phyloP scores from a whole-genome alignment of 2,329 filamentous ascomycete genomes.

The Diaporthe sp. region DNA sequence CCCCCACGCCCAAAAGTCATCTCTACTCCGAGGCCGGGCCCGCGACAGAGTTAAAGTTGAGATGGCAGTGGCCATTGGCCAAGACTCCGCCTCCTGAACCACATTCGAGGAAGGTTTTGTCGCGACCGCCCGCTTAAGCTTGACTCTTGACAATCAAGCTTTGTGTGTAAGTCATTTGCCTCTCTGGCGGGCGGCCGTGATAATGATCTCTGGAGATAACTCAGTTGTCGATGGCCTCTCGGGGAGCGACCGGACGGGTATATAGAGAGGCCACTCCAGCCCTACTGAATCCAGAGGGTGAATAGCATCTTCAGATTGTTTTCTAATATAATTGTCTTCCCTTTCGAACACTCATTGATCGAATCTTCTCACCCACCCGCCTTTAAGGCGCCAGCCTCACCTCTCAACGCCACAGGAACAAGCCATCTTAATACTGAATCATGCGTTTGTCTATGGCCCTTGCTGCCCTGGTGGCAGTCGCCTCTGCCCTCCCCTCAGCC shows the following conservation, averaged over 20 bases:
- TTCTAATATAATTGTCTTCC: neutral
- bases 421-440: neutral
- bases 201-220: neutral
- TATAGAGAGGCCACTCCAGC: neutral
- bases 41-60: slow-evolving; percentile 7
- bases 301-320: too few relatives aligned
- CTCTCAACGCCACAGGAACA: neutral
- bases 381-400: neutral
- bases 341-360: neutral
- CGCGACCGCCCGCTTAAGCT: slow-evolving; percentile 9
- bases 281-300: neutral
- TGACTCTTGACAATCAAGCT: slow-evolving; percentile 5
- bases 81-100: slow-evolving; percentile 34
- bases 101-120: slow-evolving; percentile 26
- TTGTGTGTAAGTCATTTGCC: neutral
- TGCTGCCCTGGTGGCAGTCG: slow-evolving; percentile 12
- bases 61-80: slow-evolving; percentile 25
- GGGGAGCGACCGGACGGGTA: neutral
- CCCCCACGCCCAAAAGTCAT: neutral
- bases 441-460: neutral
- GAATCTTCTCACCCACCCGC: neutral
- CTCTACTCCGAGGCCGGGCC: slow-evolving; percentile 4
- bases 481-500: slow-evolving; percentile 3
- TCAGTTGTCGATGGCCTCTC: neutral
- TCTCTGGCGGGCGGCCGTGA: neutral